phyloP scores from a whole-genome alignment of 202 grass and related monocot genomes.

The Dendrocalamus latiflorus region DNA sequence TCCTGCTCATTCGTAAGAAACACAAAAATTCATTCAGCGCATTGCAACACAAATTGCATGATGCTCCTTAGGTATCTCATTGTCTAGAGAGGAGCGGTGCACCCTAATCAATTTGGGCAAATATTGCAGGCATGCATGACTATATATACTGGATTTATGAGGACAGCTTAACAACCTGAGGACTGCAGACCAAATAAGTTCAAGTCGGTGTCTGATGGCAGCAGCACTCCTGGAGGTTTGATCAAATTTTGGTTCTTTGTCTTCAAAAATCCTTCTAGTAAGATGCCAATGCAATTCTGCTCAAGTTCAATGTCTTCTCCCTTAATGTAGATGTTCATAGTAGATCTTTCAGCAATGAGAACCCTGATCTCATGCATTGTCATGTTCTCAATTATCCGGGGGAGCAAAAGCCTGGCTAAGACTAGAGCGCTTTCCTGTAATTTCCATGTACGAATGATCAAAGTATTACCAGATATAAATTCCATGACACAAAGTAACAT shows the following conservation, averaged over 20 bases:
- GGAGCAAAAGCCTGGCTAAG: too few species aligned
- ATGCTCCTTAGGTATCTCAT: not conserved
- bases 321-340: constrained; percentile 68
- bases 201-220: constrained; percentile 45
- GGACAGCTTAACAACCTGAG: constrained; percentile 42
- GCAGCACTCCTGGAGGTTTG: constrained; percentile 53
- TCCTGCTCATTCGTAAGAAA: not conserved
- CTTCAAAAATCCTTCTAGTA: constrained; percentile 90
- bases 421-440: too few species aligned
- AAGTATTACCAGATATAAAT: too few species aligned
- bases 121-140: too few species aligned
- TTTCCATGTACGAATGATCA: too few species aligned
- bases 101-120: not conserved
- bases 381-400: too few species aligned
- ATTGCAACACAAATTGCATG: not conserved
- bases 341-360: constrained; percentile 83
- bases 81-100: not conserved
- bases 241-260: constrained; percentile 45
- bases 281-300: constrained; percentile 58
- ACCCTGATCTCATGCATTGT: too few species aligned
- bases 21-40: not conserved
- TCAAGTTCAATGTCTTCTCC: constrained; percentile 58
- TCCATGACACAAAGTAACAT: too few species aligned
- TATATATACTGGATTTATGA: not conserved
- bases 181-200: constrained; percentile 58